Evolutionary conservation across 768 basidiomycete genomes (phyloP).

Genomic region (Cyclocybe aegerita): DNA sequence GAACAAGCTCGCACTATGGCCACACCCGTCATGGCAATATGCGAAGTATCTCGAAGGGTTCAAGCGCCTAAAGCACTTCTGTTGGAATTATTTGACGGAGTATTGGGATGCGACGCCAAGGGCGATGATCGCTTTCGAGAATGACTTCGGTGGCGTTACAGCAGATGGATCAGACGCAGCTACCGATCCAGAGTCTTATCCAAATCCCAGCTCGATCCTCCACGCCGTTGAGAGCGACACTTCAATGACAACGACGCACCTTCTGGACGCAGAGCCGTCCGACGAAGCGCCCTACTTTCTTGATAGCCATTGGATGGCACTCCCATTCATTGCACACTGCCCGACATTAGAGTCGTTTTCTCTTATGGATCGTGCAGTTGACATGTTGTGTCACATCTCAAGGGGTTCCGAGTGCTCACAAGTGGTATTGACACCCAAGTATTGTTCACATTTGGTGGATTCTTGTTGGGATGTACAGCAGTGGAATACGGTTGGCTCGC

Average conservation of each 20-base stretch:
- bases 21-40: slow-evolving; percentile 24
- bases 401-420: slow-evolving; percentile 3
- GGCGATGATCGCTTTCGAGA: slow-evolving; percentile 19
- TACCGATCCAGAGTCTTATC: too few species aligned
- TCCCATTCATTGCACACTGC: slow-evolving; percentile 22
- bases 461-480: slow-evolving; percentile 14
- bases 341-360: slow-evolving; percentile 18
- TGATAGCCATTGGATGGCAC: slow-evolving; percentile 22
- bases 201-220: too few species aligned
- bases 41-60: slow-evolving; percentile 15
- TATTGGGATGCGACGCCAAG: slow-evolving; percentile 23
- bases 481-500: slow-evolving; percentile 17
- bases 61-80: slow-evolving; percentile 20
- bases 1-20: slow-evolving; percentile 22
- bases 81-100: slow-evolving; percentile 26
- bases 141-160: slow-evolving; percentile 6
- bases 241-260: not conserved
- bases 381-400: slow-evolving; percentile 20
- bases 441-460: slow-evolving; percentile 15
- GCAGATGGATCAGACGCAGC: too few species aligned
- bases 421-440: slow-evolving; percentile 13
- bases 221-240: not conserved
- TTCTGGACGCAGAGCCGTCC: slow-evolving; percentile 1
- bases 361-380: slow-evolving; percentile 21
- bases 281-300: slow-evolving; percentile 22